A percentile compares a stretch with the other conserved stretches of the same genome.
phyloP scores from a whole-genome alignment of 441 rosid genomes.

The Populus hybrid region DNA sequence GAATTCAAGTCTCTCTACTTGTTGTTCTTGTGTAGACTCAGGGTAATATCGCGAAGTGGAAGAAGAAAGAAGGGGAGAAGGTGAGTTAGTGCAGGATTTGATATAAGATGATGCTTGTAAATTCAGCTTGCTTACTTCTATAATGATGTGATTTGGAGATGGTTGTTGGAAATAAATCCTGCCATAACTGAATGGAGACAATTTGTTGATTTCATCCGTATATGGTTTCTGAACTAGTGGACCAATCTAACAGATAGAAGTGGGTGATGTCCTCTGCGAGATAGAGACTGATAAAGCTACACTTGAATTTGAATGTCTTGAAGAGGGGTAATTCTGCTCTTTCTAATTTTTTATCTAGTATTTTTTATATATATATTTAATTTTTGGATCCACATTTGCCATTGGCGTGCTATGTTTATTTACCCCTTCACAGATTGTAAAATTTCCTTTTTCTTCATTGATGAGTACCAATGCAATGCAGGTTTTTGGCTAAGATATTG shows the following conservation, averaged over 20 bases:
- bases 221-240: slow-evolving; percentile 28
- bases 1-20: slow-evolving; percentile 24
- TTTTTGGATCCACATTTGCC: background rate
- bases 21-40: slow-evolving; percentile 64
- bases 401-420: background rate
- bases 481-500: slow-evolving; percentile 88
- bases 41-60: slow-evolving; percentile 91
- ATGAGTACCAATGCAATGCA: slow-evolving; percentile 31
- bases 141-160: slow-evolving; percentile 19
- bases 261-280: slow-evolving; percentile 85
- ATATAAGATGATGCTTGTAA: background rate
- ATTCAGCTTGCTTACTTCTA: background rate
- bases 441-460: slow-evolving; percentile 12
- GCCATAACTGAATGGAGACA: slow-evolving; percentile 7
- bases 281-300: too few species aligned
- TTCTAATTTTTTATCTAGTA: background rate
- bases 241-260: slow-evolving; percentile 70
- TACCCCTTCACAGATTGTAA: background rate
- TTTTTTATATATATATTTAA: too few species aligned
- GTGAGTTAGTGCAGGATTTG: slow-evolving; percentile 36
- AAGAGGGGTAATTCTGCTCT: slow-evolving; percentile 70
- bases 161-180: slow-evolving; percentile 14
- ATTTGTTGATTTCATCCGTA: slow-evolving; percentile 17
- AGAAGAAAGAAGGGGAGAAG: slow-evolving; percentile 96
- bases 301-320: slow-evolving; percentile 90